A percentile compares a stretch with the other conserved stretches of the same genome.
These are phyloP conservation scores for Agaricus blazei DNA, from an alignment of 768 basidiomycete species.

Conservation along the genomic window DNA sequence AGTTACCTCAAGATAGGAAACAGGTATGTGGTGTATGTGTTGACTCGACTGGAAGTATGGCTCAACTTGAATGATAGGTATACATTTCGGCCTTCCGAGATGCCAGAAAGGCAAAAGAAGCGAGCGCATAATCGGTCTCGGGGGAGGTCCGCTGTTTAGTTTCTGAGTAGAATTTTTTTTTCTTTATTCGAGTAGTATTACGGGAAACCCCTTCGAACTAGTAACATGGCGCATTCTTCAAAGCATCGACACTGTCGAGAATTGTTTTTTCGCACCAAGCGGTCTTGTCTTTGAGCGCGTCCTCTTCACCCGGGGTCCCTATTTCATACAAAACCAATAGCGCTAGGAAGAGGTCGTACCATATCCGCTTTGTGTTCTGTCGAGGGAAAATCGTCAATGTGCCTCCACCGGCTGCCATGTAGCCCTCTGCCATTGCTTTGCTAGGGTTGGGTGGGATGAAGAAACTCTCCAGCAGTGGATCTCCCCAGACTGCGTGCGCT, in stretches of 20 bases:
- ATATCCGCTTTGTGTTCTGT: slow-evolving; percentile 70
- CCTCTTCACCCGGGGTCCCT: slow-evolving; percentile 5
- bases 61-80: not conserved
- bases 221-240: slow-evolving; percentile 51
- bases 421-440: slow-evolving; percentile 55
- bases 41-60: not conserved
- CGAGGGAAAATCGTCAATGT: slow-evolving; percentile 51
- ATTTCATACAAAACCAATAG: slow-evolving; percentile 43
- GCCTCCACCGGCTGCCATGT: slow-evolving; percentile 43
- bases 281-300: slow-evolving; percentile 18
- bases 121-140: not conserved
- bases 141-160: too few species aligned
- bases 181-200: not conserved
- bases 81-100: not conserved
- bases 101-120: not conserved
- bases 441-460: slow-evolving; percentile 36
- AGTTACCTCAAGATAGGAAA: slow-evolving; percentile 9
- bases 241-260: slow-evolving; percentile 28
- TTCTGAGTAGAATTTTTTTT: too few species aligned
- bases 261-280: slow-evolving; percentile 40
- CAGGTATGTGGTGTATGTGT: slow-evolving; percentile 3
- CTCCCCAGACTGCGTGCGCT: slow-evolving; percentile 65
- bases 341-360: slow-evolving; percentile 70
- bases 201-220: slow-evolving; percentile 13
- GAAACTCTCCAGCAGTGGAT: slow-evolving; percentile 66